Conservation (phyloP, 1,284 basidiomycete genomes). For the Abortiporus biennis region DNA sequence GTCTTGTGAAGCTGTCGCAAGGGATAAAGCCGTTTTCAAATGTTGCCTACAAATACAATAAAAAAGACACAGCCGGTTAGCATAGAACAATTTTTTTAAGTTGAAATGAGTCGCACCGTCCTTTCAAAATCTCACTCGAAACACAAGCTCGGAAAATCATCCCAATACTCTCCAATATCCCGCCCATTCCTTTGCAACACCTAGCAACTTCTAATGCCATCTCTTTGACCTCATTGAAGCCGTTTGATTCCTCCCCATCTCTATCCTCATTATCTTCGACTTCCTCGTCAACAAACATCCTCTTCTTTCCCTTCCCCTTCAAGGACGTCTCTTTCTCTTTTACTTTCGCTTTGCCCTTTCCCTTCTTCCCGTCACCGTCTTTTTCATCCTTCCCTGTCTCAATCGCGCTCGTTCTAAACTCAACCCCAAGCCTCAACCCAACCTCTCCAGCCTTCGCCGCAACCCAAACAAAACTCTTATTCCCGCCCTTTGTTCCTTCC, state of each 20-base stretch:
- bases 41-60: constrained; percentile 39
- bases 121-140: constrained; percentile 46
- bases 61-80: constrained; percentile 10
- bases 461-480: constrained; percentile 48
- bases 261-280: constrained; percentile 20
- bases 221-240: constrained; percentile 16
- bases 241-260: constrained; percentile 20
- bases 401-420: not conserved
- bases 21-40: constrained; percentile 51
- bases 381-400: not conserved
- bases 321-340: constrained; percentile 14
- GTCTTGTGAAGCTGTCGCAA: constrained; percentile 52
- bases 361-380: not conserved
- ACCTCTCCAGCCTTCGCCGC: constrained; percentile 57
- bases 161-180: constrained; percentile 48
- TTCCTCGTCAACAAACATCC: constrained; percentile 15
- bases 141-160: constrained; percentile 49
- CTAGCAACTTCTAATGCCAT: constrained; percentile 32
- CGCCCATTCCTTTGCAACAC: constrained; percentile 42
- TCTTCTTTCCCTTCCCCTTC: too few relatives aligned
- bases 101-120: constrained; percentile 40
- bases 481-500: too few relatives aligned
- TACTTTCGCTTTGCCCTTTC: constrained; percentile 4
- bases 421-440: constrained; percentile 32
- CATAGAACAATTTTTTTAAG: not conserved